phyloP scores from a whole-genome alignment of 306 rosid genomes.

The Acacia crassicarpa region DNA sequence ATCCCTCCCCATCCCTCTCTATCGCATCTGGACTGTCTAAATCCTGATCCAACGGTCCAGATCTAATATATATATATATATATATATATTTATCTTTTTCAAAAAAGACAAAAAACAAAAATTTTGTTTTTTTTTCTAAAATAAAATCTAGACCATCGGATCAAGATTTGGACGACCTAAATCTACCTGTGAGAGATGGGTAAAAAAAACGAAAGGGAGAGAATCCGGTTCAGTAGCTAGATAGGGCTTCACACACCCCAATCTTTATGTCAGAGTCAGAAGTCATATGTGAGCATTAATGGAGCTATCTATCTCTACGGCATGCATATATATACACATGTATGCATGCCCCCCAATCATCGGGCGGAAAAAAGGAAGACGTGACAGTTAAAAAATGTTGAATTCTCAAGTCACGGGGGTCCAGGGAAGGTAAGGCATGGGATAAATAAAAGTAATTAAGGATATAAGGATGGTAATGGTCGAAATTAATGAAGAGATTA shows the following conservation, averaged over 20 bases:
- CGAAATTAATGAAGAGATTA: background rate
- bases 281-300: background rate
- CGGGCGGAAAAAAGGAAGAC: background rate
- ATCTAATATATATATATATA: no score
- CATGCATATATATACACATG: background rate
- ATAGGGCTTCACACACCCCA: background rate
- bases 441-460: background rate
- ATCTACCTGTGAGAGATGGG: no score
- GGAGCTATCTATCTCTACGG: background rate
- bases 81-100: no score
- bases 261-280: background rate
- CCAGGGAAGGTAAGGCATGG: background rate
- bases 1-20: no score
- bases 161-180: no score
- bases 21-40: no score
- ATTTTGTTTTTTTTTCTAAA: no score
- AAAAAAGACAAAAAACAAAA: no score
- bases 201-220: no score
- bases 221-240: no score
- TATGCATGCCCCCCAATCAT: slow-evolving; percentile 16
- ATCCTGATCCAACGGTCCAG: no score
- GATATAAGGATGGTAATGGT: background rate
- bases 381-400: background rate
- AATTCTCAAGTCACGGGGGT: background rate
- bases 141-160: no score